Base-by-base conservation (phyloP, 331 rosid species). In the Rosa hybrid region DNA sequence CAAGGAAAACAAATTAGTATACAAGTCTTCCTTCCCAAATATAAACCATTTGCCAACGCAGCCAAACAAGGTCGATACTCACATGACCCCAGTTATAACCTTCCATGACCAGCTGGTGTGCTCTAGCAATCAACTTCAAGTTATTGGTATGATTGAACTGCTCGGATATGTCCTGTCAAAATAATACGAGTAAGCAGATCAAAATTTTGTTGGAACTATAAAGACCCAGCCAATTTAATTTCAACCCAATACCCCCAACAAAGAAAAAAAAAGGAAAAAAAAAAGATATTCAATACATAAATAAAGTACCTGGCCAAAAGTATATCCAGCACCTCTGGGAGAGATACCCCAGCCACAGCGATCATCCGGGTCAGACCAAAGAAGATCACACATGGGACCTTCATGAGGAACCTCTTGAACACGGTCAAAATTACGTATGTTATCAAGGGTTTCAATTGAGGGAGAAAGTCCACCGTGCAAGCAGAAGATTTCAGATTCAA, bases 271-370 rank as follows among this genome's bases (percentile, higher is more conserved):
- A 21, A 8, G 10, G 3, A 45, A 11, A 45, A 74, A 12, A 39
- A 23, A 51, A 4, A 42, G 39, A 68, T 44, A 39, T 21, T 30
- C 17, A 42, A 46, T n/a, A 27, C 18, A 51, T 27, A 45, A 4
- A 38, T 12, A 7, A 68, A 73, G 57, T 65, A 94, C 98, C 96
- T 94, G 97, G 41, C 98, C 97, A 81, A 92, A 94, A 30, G 98
- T 92, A 81, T 94, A 94, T 83, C 96, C 96, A 78, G 97, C 98
- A 79, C 98, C 98, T 78, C 98, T 86, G 4, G 97, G 97, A 74
- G 98, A 94, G 88, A 92, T 94, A 44, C 97, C 97, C 98, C 97
- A 94, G 57, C 98, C 98, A 82, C 98, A 94, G 17, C 98, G 92
- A 85, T 92, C 98, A 88, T 94, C 98, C 4, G 98, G 98, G 64